These are phyloP conservation scores for Schwanniomyces vanrijiae DNA, from an alignment of 805 yeast species.

Conservation along the genomic window DNA sequence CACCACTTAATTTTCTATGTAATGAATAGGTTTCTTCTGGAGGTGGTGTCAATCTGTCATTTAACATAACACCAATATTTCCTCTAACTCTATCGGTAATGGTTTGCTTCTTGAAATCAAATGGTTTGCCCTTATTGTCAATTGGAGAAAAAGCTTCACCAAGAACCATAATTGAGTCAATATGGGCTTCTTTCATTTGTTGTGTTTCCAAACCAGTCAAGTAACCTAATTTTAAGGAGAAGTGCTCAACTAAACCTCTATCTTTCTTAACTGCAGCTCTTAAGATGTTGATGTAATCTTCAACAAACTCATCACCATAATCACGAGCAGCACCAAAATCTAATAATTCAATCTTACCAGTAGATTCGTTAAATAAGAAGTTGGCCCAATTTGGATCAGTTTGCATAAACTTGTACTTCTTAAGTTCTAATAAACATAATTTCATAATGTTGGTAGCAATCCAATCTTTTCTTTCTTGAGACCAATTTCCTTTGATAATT, in stretches of 20 bases:
- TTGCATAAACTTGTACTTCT: constrained; percentile 87
- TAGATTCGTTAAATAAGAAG: constrained; percentile 74
- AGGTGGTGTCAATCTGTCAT: constrained; percentile 91
- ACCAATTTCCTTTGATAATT: constrained; percentile 73
- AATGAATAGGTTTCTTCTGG: constrained; percentile 98
- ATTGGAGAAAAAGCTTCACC: constrained; percentile 85
- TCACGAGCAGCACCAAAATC: constrained; percentile 96
- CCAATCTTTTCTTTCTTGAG: constrained; percentile 73
- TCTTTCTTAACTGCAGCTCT: constrained; percentile 75
- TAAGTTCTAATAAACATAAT: constrained; percentile 81
- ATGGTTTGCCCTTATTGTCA: constrained; percentile 49
- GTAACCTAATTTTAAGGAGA: constrained; percentile 77
- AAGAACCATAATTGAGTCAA: constrained; percentile 83
- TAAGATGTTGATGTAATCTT: constrained; percentile 66
- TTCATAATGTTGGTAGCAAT: constrained; percentile 86
- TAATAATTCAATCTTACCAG: constrained; percentile 74
- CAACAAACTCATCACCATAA: constrained; percentile 65
- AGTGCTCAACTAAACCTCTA: constrained; percentile 58
- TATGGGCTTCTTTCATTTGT: constrained; percentile 88
- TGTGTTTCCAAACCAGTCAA: constrained; percentile 87
- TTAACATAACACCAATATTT: constrained; percentile 85
- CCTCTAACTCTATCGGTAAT: constrained; percentile 91
- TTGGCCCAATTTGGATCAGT: constrained; percentile 99
- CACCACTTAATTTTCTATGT: constrained; percentile 94
- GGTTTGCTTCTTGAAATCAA: constrained; percentile 80